Evolutionary conservation across 768 basidiomycete species (phyloP), one percentile per base, ranked within the genome.

Genomic region (Mycena pura): DNA sequence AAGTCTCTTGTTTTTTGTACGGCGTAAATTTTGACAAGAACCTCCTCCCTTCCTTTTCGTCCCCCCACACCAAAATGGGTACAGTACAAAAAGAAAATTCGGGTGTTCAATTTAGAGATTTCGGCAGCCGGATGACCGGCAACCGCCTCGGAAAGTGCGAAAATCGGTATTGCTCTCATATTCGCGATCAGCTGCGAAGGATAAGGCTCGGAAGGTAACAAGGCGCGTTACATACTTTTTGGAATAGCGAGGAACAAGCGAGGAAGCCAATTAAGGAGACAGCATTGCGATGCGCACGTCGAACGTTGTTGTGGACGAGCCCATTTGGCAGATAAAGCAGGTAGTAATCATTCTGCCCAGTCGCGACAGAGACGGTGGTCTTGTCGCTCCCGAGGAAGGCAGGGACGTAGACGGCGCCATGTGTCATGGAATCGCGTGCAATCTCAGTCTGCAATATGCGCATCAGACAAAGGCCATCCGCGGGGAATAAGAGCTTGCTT

Each of bases 341-440:
- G 27, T 67, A 68, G 39, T 55, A 66, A 0, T 68, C 66, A 43
- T 67, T 67, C 29, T 69, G 68, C 3, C 68, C 68, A 0, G 66
- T 69, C 6, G 55, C 68, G 22, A 69, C 68, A 14, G 68, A 69
- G 2, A 67, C 66, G 1, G 68, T 69, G 1, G 66, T 69, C 41
- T 69, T 69, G 36, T 69, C 63, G 44, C 68, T 69, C 6, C 68
- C 68, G n/a, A 55, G 34, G n/a, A 67, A 65, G n/a, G 51, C 46
- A 17, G 68, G 63, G 34, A 59, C 60, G 17, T 63, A 68, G 14
- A 43, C 51, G 5, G 64, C 17, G 5, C 68, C 63, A 36, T 69
- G 63, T 3, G 57, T 67, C 27, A 39, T 13, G 1, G 57, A 51
- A 38, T 67, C 68, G 8, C 41, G 14, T 1, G 59, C 56, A 40